Evolutionary conservation across 73 alveolate species (phyloP).

Genomic region (Symbiodinium pilosum): DNA sequence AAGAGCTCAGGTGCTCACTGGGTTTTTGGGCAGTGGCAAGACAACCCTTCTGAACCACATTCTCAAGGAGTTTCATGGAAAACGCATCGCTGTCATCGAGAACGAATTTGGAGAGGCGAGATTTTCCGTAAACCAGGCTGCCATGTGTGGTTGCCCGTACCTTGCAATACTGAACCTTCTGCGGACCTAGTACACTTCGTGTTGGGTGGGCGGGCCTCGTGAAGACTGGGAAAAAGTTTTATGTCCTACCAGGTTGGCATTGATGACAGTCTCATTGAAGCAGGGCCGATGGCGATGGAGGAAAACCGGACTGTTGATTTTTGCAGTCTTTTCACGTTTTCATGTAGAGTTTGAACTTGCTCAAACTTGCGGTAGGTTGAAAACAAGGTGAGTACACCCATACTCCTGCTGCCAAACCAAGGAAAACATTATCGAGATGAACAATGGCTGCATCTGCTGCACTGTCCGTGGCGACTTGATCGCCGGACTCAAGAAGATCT

Average conservation of each 20-base stretch:
- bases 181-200: no score
- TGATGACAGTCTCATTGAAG: conserved; percentile 57
- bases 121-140: no score
- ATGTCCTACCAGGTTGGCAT: conserved; percentile 81
- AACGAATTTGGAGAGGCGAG: conserved; percentile 95
- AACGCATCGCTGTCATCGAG: conserved; percentile 82
- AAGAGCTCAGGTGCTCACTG: conserved; percentile 86
- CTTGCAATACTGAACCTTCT: no score
- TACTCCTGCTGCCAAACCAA: no score
- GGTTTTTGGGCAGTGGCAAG: conserved; percentile 92
- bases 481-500: conserved; percentile 82
- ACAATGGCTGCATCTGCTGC: conserved; percentile 92
- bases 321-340: no score
- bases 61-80: conserved; percentile 85
- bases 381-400: no score
- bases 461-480: conserved; percentile 94
- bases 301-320: no score
- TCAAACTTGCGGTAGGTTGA: no score
- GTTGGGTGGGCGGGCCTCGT: no score
- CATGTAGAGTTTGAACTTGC: no score
- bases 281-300: conserved; percentile 46
- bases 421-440: conserved; percentile 90
- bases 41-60: conserved; percentile 92
- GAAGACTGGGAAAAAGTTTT: no score
- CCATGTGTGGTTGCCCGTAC: no score